phyloP scores from a whole-genome alignment of 192 early-diverging fungal species.

The Gorgonomyces haynaldii region DNA sequence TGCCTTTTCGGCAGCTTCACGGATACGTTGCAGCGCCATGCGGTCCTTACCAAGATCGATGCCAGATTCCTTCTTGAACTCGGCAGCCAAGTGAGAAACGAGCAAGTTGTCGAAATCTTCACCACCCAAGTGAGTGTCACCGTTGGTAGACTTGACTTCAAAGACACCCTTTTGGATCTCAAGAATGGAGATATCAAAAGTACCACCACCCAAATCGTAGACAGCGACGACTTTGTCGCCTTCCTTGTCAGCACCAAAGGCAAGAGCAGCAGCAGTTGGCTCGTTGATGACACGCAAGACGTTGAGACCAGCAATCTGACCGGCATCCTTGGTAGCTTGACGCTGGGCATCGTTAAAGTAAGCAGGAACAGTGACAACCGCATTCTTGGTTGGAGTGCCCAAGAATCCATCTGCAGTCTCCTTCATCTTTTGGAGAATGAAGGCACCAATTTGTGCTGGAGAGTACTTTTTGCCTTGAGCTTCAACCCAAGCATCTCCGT shows the following conservation, averaged over 20 bases:
- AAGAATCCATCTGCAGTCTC: constrained; percentile 76
- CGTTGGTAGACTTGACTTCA: constrained; percentile 97
- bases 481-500: constrained; percentile 98
- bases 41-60: constrained; percentile 77
- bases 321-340: constrained; percentile 93
- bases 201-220: constrained; percentile 96
- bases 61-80: constrained; percentile 87
- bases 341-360: constrained; percentile 98
- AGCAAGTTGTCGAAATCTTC: constrained; percentile 59
- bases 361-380: constrained; percentile 93
- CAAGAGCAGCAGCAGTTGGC: constrained; percentile 87
- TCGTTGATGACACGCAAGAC: constrained; percentile 93
- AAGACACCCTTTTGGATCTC: constrained; percentile 97
- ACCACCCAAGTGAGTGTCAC: constrained; percentile 72
- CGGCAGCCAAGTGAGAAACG: constrained; percentile 65
- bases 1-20: constrained; percentile 96
- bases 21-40: constrained; percentile 94
- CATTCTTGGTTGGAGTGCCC: constrained; percentile 74
- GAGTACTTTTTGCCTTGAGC: constrained; percentile 90
- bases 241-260: constrained; percentile 74
- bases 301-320: constrained; percentile 78
- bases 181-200: constrained; percentile 99
- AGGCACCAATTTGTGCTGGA: constrained; percentile 91
- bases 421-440: constrained; percentile 99
- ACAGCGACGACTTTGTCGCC: constrained; percentile 87